These are phyloP conservation scores for Euryodendron excelsum DNA, from an alignment of 148 eudicot genomes.

Conservation along the genomic window DNA sequence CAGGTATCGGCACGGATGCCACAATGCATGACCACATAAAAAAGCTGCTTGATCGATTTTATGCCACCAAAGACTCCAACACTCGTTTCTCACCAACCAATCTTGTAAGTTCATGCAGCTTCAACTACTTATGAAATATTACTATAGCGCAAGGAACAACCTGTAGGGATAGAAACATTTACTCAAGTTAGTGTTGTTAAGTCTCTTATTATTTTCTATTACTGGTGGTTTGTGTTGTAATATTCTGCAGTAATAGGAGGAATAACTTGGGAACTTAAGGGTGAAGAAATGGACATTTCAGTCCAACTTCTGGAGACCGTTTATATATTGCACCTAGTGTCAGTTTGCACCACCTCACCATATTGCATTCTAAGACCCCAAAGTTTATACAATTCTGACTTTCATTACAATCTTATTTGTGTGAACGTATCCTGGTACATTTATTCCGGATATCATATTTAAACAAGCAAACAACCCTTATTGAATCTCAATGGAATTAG, in stretches of 20 bases:
- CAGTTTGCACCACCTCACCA: too few species aligned
- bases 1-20: slow-evolving; percentile 97
- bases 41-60: slow-evolving; percentile 90
- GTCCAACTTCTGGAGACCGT: too few species aligned
- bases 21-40: slow-evolving; percentile 99
- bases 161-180: too few species aligned
- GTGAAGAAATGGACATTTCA: too few species aligned
- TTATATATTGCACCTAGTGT: too few species aligned
- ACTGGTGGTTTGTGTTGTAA: too few species aligned
- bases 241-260: too few species aligned
- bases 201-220: too few species aligned
- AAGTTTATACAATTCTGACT: neutral
- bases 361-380: too few species aligned
- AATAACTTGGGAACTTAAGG: too few species aligned
- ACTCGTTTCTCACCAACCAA: slow-evolving; percentile 88
- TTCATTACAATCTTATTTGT: neutral
- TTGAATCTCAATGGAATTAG: neutral
- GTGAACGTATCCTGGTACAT: neutral
- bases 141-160: too few species aligned
- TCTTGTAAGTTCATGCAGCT: slow-evolving; percentile 51
- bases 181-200: too few species aligned
- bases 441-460: neutral
- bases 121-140: neutral
- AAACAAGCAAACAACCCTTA: neutral
- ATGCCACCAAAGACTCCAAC: slow-evolving; percentile 87